Evolutionary conservation across 768 basidiomycete genomes (phyloP).

Genomic region (Collybiopsis confluens): DNA sequence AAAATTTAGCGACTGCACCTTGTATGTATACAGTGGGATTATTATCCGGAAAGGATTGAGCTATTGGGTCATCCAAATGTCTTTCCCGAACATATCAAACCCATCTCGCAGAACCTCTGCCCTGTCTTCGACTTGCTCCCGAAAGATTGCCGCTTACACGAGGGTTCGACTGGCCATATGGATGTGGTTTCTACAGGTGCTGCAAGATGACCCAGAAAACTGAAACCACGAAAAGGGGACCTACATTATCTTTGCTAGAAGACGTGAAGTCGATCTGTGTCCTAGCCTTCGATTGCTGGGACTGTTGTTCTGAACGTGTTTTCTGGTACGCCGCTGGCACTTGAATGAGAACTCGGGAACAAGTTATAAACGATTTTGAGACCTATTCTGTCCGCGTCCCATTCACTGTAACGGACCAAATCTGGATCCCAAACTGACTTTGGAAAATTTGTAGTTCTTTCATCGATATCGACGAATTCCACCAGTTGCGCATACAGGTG

Average conservation of each 20-base stretch:
- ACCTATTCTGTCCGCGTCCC: slow-evolving; percentile 81
- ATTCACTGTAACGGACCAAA: slow-evolving; percentile 40
- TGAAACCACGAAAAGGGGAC: no score
- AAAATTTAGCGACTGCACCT: no score
- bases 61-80: no score
- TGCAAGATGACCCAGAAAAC: no score
- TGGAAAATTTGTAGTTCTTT: slow-evolving; percentile 82
- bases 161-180: not conserved
- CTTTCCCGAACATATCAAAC: not conserved
- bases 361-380: no score
- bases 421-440: slow-evolving; percentile 68
- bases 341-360: not conserved
- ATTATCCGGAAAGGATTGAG: no score
- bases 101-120: not conserved
- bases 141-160: not conserved
- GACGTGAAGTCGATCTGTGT: slow-evolving; percentile 58
- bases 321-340: slow-evolving; percentile 59
- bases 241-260: slow-evolving; percentile 8
- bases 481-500: slow-evolving; percentile 95
- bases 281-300: slow-evolving; percentile 26
- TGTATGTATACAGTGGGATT: no score
- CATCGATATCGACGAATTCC: slow-evolving; percentile 82
- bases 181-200: not conserved
- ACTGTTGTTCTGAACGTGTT: slow-evolving; percentile 55
- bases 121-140: not conserved